Base-by-base conservation (phyloP, 225 moss, liverwort and hornwort species). In the Physcomitrellopsis africana region DNA sequence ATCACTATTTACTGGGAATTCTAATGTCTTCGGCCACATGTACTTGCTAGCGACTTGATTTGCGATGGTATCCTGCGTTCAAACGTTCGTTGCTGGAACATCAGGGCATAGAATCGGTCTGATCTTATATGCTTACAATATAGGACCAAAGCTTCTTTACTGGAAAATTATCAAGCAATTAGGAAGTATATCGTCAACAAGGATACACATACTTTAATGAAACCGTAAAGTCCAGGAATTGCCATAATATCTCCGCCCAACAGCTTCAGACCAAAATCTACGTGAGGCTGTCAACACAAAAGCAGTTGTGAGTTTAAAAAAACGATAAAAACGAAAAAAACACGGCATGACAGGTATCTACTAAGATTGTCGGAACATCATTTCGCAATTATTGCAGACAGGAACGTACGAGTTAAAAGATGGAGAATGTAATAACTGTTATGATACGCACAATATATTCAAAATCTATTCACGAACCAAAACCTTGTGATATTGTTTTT, bases 231-330 rank as follows among this genome's bases (percentile, higher is more conserved):
- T 14, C 94, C 89, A 1, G 97, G 97, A 79, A 99, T 90, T 0
- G 93, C 97, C 97, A 99, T 99, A 8, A 99, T 46, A 77, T 99
- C 99, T 80, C 92, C 86, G 74, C 95, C 95, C 75, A 99, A 63
- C 54, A 99, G 79, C 86, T 95, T 99, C 86, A 99, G 83, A 51
- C 99, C 99, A 70, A 99, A 99, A 82, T 99, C 99, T 59, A 99
- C 91, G 76, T 93, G 88, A n/a, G 99, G 99, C 99, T 99, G 90
- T 48, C 46, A 60, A 29, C 46, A 78, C 58, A 67, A 18, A 63
- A 43, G 13, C 3, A 37, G 7, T 37, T 37, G 7, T 37, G 4
- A 37, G 32, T 37, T 37, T 7, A 73, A 57, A 13, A 5, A 49
- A 58, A 37, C 0, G 7, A 37, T 2, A 5, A 37, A 37, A 37